Base-by-base conservation (phyloP, 2,329 filamentous ascomycete genomes). In the Chalaropsis ovoidea region DNA sequence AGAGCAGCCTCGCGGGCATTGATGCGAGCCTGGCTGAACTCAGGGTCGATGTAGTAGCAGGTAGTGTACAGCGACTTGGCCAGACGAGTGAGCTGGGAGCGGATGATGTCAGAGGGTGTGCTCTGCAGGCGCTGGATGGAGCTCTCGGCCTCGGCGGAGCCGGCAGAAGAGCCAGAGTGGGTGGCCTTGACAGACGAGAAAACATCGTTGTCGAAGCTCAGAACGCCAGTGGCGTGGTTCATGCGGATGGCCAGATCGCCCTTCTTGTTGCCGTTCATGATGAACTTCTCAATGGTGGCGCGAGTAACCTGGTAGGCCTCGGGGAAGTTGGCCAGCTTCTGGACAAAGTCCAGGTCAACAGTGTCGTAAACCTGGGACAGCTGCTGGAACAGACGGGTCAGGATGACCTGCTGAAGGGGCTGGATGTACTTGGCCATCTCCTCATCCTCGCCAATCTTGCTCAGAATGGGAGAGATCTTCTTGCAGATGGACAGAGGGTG, bases 231-330 rank as follows among this genome's bases (percentile, higher is more conserved):
- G 68, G 91, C 91, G 74, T 99, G 94, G 74, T 97, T 90, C 77
- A 97, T 90, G 68, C 94, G 91, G 72, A 99, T 95, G 64, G 94
- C 89, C 58, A 99, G 83, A 72, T 99, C 94, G 66, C 94, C 94
- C 84, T 99, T 99, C 86, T 99, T 99, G 84, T 95, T 97, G 69
- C 94, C 94, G 77, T 99, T 99, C 94, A 99, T 99, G 82, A 99
- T 97, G 82, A 99, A 99, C 80, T 97, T 99, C 81, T 99, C 94
- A 70, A 99, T 95, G 68, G 90, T 95, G 70, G 87, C 86, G 64
- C 89, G 86, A 69, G 84, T 88, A 70, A 97, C 91, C 78, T 96
- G 88, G 83, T 95, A 97, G 52, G 94, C 90, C 75, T 95, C 92
- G 10, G 94, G 94, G 82, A 99, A 99, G 73, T 94, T 84, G 69